phyloP scores from a whole-genome alignment of 176 grass and related monocot species.

The Avena atlantica region DNA sequence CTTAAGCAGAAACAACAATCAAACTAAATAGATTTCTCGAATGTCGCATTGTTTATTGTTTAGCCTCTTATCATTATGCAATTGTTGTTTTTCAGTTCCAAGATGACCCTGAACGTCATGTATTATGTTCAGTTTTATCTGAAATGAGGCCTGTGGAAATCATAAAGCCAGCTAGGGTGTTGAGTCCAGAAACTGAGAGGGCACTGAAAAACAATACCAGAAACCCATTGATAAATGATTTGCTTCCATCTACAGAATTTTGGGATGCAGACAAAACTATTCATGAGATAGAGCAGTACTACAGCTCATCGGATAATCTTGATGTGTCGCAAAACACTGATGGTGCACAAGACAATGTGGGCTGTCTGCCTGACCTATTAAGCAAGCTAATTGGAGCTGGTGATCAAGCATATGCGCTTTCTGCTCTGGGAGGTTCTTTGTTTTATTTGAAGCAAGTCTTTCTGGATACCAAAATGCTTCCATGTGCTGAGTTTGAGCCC shows the following conservation, averaged over 20 bases:
- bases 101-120: conserved; percentile 82
- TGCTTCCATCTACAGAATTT: conserved; percentile 77
- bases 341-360: conserved; percentile 31
- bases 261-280: conserved; percentile 83
- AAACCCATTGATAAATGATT: conserved; percentile 77
- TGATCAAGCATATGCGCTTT: conserved; percentile 72
- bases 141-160: conserved; percentile 94
- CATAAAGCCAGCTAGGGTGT: conserved; percentile 75
- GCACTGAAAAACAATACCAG: conserved; percentile 83
- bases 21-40: conserved; percentile 24
- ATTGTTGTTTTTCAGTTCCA: conserved; percentile 71
- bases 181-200: conserved; percentile 85
- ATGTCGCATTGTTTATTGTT: neutral
- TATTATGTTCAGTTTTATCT: conserved; percentile 79
- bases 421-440: conserved; percentile 90
- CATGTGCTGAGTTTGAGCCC: conserved; percentile 79
- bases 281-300: conserved; percentile 72
- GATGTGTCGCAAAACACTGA: conserved; percentile 21
- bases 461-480: conserved; percentile 82
- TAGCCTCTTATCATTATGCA: conserved; percentile 38
- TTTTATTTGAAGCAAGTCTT: conserved; percentile 94
- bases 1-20: conserved; percentile 3
- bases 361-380: conserved; percentile 61
- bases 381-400: conserved; percentile 70
- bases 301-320: conserved; percentile 48